Percentiles rank a stretch among this genome's conserved stretches.
Evolutionary conservation across 805 yeast genomes (phyloP).

Genomic region (Suhomyces kilbournensis): DNA sequence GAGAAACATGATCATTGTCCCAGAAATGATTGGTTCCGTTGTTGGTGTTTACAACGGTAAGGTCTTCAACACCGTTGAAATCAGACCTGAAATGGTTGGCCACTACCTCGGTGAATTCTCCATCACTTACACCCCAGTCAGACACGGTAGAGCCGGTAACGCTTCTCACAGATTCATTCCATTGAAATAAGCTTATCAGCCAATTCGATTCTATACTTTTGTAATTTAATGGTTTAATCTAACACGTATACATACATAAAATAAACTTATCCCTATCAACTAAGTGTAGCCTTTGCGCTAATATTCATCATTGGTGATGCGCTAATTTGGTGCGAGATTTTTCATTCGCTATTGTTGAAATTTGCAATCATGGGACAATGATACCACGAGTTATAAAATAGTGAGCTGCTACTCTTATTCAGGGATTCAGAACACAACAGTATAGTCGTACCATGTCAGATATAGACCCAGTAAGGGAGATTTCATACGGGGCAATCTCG

Average conservation of each 20-base stretch:
- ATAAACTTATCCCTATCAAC: slow-evolving; percentile 1
- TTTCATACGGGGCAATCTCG: slow-evolving; percentile 53
- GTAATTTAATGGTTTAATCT: slow-evolving; percentile 14
- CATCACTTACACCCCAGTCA: slow-evolving; percentile 98
- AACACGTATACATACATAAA: slow-evolving; percentile 6
- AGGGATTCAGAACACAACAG: not conserved
- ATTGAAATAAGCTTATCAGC: slow-evolving; percentile 36
- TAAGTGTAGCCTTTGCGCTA: not conserved
- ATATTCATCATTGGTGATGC: not conserved
- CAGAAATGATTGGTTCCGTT: slow-evolving; percentile 99
- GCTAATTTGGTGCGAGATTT: not conserved
- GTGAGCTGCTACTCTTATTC: not conserved
- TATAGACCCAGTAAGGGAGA: slow-evolving; percentile 32
- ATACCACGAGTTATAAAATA: not conserved
- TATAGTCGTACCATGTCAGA: not conserved
- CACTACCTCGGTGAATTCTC: slow-evolving; percentile 99
- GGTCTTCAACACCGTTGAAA: slow-evolving; percentile 97
- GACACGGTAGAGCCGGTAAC: slow-evolving; percentile 98
- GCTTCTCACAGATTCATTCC: slow-evolving; percentile 79
- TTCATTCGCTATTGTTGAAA: not conserved
- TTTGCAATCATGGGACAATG: not conserved
- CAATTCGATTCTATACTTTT: slow-evolving; percentile 6
- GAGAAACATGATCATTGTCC: slow-evolving; percentile 97
- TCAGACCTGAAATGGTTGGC: slow-evolving; percentile 99
- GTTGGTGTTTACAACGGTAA: slow-evolving; percentile 99